Conservation (phyloP, 192 early-diverging fungal genomes). For the Cladochytrium replicatum region DNA sequence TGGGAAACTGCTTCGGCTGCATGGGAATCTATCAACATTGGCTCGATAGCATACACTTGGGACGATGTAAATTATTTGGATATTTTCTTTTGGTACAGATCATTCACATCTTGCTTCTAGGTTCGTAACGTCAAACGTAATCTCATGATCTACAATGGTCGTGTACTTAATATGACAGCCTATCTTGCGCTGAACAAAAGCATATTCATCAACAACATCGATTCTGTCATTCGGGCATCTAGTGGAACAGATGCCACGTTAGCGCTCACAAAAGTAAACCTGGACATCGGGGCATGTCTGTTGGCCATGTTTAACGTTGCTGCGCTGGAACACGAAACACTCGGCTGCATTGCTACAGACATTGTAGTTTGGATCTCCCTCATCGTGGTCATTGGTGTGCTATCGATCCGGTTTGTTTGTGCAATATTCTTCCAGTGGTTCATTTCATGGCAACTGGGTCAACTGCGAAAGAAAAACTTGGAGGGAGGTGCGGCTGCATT, state of each 20-base stretch:
- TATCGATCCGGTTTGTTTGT: slow-evolving; percentile 46
- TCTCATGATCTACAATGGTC: slow-evolving; percentile 20
- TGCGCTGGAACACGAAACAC: slow-evolving; percentile 8
- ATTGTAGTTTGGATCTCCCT: slow-evolving; percentile 28
- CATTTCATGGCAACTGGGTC: slow-evolving; percentile 64
- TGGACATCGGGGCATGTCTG: slow-evolving; percentile 17
- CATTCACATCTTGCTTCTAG: slow-evolving; percentile 1
- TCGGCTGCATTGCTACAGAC: slow-evolving; percentile 25
- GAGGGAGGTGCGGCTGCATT: neutral
- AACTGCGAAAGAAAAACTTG: slow-evolving; percentile 28
- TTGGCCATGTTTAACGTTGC: slow-evolving; percentile 17
- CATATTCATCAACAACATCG: slow-evolving; percentile 10
- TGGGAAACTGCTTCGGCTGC: neutral
- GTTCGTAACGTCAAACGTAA: slow-evolving; percentile 1
- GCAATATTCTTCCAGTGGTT: slow-evolving; percentile 78
- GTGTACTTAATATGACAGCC: slow-evolving; percentile 23
- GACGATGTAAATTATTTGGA: slow-evolving; percentile 3
- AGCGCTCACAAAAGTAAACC: slow-evolving; percentile 4
- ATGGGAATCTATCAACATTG: slow-evolving; percentile 1
- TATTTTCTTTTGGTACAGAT: slow-evolving; percentile 22
- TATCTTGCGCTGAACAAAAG: slow-evolving; percentile 11
- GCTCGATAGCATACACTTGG: neutral
- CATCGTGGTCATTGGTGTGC: slow-evolving; percentile 21
- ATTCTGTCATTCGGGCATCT: slow-evolving; percentile 10
- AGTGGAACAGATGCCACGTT: slow-evolving; percentile 12